Evolutionary conservation across 2,329 filamentous ascomycete genomes (phyloP).

Genomic region (Fonsecaea nubica): DNA sequence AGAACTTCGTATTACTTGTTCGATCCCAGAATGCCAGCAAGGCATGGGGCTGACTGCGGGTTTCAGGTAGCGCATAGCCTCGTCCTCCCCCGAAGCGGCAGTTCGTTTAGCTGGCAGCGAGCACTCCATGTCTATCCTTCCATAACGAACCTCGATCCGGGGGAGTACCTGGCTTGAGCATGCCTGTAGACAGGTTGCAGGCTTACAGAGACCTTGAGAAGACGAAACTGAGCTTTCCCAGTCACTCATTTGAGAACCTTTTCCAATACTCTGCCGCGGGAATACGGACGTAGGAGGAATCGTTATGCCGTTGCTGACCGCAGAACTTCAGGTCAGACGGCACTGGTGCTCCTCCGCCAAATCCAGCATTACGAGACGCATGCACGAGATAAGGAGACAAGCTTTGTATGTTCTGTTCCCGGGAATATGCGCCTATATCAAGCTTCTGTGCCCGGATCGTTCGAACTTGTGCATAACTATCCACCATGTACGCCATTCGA

Average conservation of each 20-base stretch:
- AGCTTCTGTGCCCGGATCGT: neutral
- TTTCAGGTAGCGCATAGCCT: neutral
- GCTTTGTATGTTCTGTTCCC: no score
- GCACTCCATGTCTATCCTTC: neutral
- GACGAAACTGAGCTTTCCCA: neutral
- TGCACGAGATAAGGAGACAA: neutral
- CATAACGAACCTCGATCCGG: neutral
- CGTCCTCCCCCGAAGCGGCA: neutral
- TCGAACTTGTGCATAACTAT: neutral
- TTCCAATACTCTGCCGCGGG: neutral
- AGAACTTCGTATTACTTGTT: neutral
- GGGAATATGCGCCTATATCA: neutral
- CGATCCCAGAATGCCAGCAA: neutral
- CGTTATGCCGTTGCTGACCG: neutral
- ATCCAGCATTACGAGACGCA: neutral
- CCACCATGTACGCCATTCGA: slow-evolving; percentile 16
- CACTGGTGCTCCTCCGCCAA: neutral
- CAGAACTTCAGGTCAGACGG: neutral
- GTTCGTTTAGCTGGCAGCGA: neutral
- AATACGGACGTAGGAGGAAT: slow-evolving; percentile 4
- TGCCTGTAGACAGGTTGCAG: neutral
- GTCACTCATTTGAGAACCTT: neutral
- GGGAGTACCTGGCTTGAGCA: neutral
- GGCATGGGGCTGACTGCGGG: neutral
- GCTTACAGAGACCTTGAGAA: neutral